Evolutionary conservation across 1,284 basidiomycete genomes (phyloP), one percentile per base, ranked within the genome.

Genomic region (Melampsora larici-populina): DNA sequence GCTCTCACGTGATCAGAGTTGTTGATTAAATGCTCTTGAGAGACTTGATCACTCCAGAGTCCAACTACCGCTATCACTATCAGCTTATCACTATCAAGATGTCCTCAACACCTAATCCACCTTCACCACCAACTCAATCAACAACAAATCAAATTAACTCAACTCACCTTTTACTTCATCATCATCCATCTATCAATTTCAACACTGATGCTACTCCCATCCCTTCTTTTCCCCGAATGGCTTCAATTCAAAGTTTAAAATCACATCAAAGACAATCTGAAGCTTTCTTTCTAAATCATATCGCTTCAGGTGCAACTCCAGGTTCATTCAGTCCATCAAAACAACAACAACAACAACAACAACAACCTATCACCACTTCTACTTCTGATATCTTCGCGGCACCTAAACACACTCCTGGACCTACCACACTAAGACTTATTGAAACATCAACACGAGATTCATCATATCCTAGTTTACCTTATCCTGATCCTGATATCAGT

Each of bases 401-500:
- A 13, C 26, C 51, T 55, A 8, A 55, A n/a, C 6, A 55, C 6
- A 8, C 51, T n/a, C 8, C 8, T 55, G 51, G 51, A 6, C 21
- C 51, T 55, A 55, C 51, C 2, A 55, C 51, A 7, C 26, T 55
- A 18, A 55, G 51, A 55, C 51, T 55, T 55, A 26, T 55, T 6
- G 51, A 55, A 21, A 21, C 21, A 13, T 21, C 26, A 21, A n/a
- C 51, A 55, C 51, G 51, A 17, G 51, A 55, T 55, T 17, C 8
- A n/a, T 55, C 51, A n/a, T 55, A 55, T 55, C 51, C 51, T 55
- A 18, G 8, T 55, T 55, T 55, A 55, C 51, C 51, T 55, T 55
- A 55, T 26, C 51, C 51, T 55, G 51, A 55, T 55, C 51, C 51
- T 55, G 51, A 55, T 55, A 21, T 55, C 51, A 55, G 51, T 55